phyloP scores from a whole-genome alignment of 257 asterid genomes.

The Nicotiana sylvestris region DNA sequence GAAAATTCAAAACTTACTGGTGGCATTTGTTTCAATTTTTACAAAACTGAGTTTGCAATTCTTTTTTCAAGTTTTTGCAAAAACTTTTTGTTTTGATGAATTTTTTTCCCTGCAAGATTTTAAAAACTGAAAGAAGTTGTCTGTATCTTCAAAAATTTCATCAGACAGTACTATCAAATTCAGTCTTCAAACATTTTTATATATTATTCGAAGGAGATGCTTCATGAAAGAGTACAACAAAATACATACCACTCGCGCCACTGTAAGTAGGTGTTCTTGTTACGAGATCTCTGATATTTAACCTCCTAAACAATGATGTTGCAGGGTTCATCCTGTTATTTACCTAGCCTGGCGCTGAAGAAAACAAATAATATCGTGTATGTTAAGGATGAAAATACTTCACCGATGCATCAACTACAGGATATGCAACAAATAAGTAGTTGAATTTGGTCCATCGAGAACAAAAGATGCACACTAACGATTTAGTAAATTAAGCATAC shows the following conservation, averaged over 20 bases:
- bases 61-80: not conserved
- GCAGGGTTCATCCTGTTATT: slow-evolving; percentile 21
- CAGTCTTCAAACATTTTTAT: not conserved
- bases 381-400: not conserved
- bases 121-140: not conserved
- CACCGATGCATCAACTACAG: not conserved
- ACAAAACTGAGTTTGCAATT: not conserved
- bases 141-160: not conserved
- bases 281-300: slow-evolving; percentile 53
- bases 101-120: not conserved
- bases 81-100: not conserved
- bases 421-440: not conserved
- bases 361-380: not conserved
- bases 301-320: slow-evolving; percentile 38
- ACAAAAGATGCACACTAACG: too few species aligned
- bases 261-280: slow-evolving; percentile 39
- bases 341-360: not conserved
- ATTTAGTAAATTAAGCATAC: not conserved
- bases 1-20: not conserved
- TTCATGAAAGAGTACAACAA: not conserved
- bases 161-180: not conserved
- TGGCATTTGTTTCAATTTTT: not conserved
- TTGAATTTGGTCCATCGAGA: not conserved
- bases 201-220: not conserved
- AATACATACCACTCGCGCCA: slow-evolving; percentile 47